phyloP scores from a whole-genome alignment of 352 stramenopile genomes.

The Phytophthora colocasiae region DNA sequence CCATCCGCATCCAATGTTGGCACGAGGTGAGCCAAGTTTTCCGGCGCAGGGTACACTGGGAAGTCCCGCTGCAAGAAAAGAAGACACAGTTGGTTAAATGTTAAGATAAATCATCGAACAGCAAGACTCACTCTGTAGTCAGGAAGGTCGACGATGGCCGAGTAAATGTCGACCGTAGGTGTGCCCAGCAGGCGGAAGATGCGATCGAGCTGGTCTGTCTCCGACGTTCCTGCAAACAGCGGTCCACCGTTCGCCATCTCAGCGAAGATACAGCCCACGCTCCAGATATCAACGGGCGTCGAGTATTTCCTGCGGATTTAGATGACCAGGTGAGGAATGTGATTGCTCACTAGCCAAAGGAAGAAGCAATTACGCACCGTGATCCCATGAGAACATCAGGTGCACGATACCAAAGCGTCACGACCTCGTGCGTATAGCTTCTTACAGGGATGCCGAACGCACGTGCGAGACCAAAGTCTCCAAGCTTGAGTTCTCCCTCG shows the following conservation, averaged over 20 bases:
- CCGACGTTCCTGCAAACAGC: constrained; percentile 97
- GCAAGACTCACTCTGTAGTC: constrained; percentile 92
- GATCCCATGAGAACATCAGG: constrained; percentile 98
- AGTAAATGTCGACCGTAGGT: constrained; percentile 94
- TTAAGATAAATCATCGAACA: background rate
- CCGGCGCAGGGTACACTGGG: constrained; percentile 89
- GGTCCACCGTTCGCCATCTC: constrained; percentile 95
- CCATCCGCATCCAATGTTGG: constrained; percentile 91
- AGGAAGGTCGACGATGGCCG: constrained; percentile 96
- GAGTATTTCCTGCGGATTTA: constrained; percentile 93
- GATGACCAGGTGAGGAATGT: background rate
- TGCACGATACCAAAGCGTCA: constrained; percentile 99
- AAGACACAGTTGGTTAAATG: background rate
- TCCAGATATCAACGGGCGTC: constrained; percentile 99
- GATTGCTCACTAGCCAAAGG: background rate
- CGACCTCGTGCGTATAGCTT: constrained; percentile 98
- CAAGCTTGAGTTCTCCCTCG: constrained; percentile 99
- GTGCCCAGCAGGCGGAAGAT: constrained; percentile 99
- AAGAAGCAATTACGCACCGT: constrained; percentile 45
- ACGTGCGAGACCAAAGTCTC: constrained; percentile 99
- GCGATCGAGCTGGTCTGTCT: constrained; percentile 96
- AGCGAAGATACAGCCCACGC: constrained; percentile 98
- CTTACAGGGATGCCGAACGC: constrained; percentile 99
- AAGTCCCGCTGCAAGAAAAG: constrained; percentile 82
- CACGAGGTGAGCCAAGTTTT: constrained; percentile 91